Percentiles rank a stretch among this genome's conserved stretches.
These are phyloP conservation scores for Dactylellina leptospora DNA, from an alignment of 2,329 filamentous ascomycete species.

Conservation along the genomic window DNA sequence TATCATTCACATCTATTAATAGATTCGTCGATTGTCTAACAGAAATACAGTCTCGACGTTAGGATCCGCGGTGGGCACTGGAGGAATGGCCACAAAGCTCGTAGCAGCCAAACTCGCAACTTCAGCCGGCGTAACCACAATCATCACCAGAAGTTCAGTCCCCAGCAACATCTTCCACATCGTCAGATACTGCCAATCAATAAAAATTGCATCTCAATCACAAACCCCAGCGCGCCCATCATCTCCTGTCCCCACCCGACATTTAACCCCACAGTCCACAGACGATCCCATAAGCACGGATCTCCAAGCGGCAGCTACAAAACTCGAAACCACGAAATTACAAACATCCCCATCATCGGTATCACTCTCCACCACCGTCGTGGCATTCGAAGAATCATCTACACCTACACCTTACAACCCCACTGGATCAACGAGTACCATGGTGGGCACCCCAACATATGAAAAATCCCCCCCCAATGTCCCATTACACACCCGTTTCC, in stretches of 20 bases:
- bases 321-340: constrained; percentile 43
- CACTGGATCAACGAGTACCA: neutral
- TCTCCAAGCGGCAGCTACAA: constrained; percentile 39
- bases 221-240: constrained; percentile 34
- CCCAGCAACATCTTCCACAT: constrained; percentile 91
- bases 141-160: constrained; percentile 93
- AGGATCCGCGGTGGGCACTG: constrained; percentile 87
- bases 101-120: constrained; percentile 90
- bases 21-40: constrained; percentile 27
- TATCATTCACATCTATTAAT: neutral
- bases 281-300: constrained; percentile 41
- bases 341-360: constrained; percentile 53
- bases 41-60: constrained; percentile 76
- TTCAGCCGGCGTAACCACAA: constrained; percentile 90
- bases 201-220: constrained; percentile 61
- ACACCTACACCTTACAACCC: constrained; percentile 21
- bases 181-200: constrained; percentile 78
- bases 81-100: constrained; percentile 98
- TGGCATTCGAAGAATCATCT: constrained; percentile 22
- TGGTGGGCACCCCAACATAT: constrained; percentile 8
- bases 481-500: constrained; percentile 89
- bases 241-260: constrained; percentile 72
- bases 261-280: constrained; percentile 75
- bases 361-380: constrained; percentile 45
- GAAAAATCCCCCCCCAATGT: constrained; percentile 10